Percentiles rank a stretch among this genome's conserved stretches.
Evolutionary conservation across 1,284 basidiomycete genomes (phyloP).

Genomic region (Ceratobasidium sp.): DNA sequence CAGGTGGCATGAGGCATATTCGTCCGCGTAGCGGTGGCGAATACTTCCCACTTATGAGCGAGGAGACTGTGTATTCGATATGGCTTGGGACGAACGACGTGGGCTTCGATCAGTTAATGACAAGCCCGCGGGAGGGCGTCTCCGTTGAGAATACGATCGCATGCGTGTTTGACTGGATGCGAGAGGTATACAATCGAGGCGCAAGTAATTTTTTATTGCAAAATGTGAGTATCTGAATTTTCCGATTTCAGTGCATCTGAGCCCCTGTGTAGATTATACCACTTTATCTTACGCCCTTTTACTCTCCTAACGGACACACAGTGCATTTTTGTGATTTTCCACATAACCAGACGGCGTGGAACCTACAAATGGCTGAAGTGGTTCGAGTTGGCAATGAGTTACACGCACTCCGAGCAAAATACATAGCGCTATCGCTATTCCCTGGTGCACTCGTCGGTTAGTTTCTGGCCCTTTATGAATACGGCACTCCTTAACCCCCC

Average conservation of each 20-base stretch:
- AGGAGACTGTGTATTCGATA: no score
- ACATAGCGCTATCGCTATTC: not conserved
- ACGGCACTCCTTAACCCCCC: not conserved
- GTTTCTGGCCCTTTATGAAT: not conserved
- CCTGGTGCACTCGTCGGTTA: conserved; percentile 2
- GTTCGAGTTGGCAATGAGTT: not conserved
- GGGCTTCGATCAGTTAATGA: conserved; percentile 52
- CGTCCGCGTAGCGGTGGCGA: no score
- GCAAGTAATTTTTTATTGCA: conserved; percentile 57
- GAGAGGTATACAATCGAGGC: conserved; percentile 52
- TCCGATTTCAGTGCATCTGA: not conserved
- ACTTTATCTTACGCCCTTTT: not conserved
- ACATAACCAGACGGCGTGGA: conserved; percentile 11
- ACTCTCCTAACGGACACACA: not conserved
- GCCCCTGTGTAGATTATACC: not conserved
- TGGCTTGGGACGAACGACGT: conserved; percentile 14
- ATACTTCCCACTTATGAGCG: no score
- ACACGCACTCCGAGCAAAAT: not conserved
- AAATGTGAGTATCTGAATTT: conserved; percentile 46
- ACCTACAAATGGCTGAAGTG: not conserved
- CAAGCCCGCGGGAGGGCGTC: conserved; percentile 51
- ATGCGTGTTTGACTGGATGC: conserved; percentile 57
- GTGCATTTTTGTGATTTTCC: not conserved
- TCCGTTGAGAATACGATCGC: conserved; percentile 53
- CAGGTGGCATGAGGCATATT: no score